phyloP scores from a whole-genome alignment of 2,329 filamentous ascomycete species.

The Diatrype stigma region DNA sequence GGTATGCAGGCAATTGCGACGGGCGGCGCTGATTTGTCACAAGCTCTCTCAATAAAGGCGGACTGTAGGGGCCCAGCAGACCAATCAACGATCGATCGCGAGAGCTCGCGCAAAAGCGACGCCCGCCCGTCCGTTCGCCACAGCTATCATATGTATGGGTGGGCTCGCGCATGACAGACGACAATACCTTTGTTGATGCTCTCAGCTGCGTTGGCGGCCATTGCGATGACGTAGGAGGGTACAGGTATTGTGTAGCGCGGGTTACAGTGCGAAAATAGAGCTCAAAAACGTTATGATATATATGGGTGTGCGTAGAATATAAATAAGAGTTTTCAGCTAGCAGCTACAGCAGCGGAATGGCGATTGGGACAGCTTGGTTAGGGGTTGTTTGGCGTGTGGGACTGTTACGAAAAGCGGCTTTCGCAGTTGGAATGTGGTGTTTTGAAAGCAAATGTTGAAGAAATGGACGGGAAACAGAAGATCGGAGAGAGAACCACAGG shows the following conservation, averaged over 20 bases:
- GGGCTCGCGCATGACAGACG: slow-evolving; percentile 5
- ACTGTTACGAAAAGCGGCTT: neutral
- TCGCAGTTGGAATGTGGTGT: neutral
- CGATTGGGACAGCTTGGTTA: neutral
- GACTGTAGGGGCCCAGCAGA: too few relatives aligned
- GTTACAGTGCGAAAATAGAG: neutral
- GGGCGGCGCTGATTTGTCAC: slow-evolving; percentile 11
- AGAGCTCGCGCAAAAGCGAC: too few relatives aligned
- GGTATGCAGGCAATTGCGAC: too few relatives aligned
- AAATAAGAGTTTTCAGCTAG: neutral
- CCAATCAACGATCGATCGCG: slow-evolving; percentile 9
- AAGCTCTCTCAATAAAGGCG: slow-evolving; percentile 1
- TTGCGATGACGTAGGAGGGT: slow-evolving; percentile 32
- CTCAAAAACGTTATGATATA: neutral
- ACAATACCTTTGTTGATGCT: slow-evolving; percentile 27
- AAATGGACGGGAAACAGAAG: neutral
- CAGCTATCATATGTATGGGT: slow-evolving; percentile 5
- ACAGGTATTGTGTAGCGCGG: slow-evolving; percentile 19
- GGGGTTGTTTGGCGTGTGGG: neutral
- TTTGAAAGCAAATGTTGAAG: neutral
- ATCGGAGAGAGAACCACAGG: neutral
- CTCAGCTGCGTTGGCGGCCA: slow-evolving; percentile 26
- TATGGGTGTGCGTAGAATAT: neutral
- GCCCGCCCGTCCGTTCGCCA: too few relatives aligned
- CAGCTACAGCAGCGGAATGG: too few relatives aligned